Evolutionary conservation across 129 eudicot genomes (phyloP).

Genomic region (Dittrichia graveolens): DNA sequence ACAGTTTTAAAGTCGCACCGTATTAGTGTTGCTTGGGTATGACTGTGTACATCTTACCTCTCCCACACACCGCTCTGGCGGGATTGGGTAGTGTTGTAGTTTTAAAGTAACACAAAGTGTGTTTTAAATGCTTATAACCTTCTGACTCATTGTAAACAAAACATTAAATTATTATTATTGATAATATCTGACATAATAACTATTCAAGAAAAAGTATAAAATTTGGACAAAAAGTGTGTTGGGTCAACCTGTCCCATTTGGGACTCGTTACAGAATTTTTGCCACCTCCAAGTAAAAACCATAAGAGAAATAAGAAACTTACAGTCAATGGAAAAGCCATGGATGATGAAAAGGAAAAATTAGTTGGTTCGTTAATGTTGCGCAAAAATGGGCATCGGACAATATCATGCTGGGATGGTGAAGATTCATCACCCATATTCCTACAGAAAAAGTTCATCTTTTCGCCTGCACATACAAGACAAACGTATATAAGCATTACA

Average conservation of each 20-base stretch:
- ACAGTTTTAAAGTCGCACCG: too few species aligned
- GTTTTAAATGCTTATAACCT: too few species aligned
- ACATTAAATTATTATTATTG: too few species aligned
- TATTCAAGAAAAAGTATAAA: too few species aligned
- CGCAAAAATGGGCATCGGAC: conserved; percentile 88
- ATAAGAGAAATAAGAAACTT: conserved; percentile 38
- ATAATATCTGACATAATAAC: too few species aligned
- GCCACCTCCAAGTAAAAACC: background rate
- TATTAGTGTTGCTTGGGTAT: too few species aligned
- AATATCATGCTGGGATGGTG: conserved; percentile 55
- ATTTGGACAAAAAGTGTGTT: too few species aligned
- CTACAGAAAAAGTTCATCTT: conserved; percentile 68
- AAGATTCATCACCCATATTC: conserved; percentile 53
- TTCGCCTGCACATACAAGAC: conserved; percentile 35
- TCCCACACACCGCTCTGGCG: too few species aligned
- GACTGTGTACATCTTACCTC: too few species aligned
- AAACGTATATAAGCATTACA: background rate
- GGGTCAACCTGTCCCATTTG: background rate
- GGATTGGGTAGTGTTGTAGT: too few species aligned
- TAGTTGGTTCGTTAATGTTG: conserved; percentile 90
- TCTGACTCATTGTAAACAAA: too few species aligned
- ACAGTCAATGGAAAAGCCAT: conserved; percentile 75
- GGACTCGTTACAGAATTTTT: background rate
- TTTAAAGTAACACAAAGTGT: too few species aligned
- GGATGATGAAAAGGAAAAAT: conserved; percentile 75